A percentile compares a stretch with the other conserved stretches of the same genome.
phyloP scores from a whole-genome alignment of 2,329 filamentous ascomycete genomes.

The Cercospora canescens region DNA sequence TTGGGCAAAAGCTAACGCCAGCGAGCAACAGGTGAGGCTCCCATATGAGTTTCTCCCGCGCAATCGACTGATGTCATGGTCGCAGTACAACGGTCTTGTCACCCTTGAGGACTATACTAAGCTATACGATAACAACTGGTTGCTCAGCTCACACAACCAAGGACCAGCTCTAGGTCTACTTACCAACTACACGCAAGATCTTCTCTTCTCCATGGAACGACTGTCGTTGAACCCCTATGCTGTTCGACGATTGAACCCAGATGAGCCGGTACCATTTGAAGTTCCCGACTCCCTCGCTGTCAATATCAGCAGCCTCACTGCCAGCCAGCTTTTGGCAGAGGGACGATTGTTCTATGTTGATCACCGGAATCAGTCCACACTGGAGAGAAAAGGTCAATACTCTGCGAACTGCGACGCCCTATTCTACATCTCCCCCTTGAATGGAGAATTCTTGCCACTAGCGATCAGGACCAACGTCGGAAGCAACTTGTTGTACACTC shows the following conservation, averaged over 20 bases:
- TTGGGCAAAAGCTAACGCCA: no score
- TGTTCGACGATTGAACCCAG: conserved; percentile 36
- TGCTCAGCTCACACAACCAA: conserved; percentile 35
- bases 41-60: no score
- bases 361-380: conserved; percentile 39
- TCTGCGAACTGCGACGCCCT: conserved; percentile 48
- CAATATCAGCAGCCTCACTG: conserved; percentile 36
- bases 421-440: conserved; percentile 47
- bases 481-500: conserved; percentile 48
- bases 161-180: conserved; percentile 41
- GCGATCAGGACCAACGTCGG: conserved; percentile 51
- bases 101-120: conserved; percentile 40
- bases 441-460: conserved; percentile 49
- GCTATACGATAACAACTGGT: conserved; percentile 47
- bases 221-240: conserved; percentile 46
- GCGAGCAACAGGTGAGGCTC: no score
- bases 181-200: conserved; percentile 49
- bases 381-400: conserved; percentile 31
- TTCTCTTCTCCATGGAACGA: conserved; percentile 52
- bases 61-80: no score
- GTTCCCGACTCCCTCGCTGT: conserved; percentile 35
- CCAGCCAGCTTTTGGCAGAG: conserved; percentile 36
- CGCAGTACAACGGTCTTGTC: conserved; percentile 25
- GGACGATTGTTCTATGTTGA: conserved; percentile 49
- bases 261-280: conserved; percentile 41